A percentile compares a stretch with the other conserved stretches of the same genome.
phyloP scores from a whole-genome alignment of 1,284 basidiomycete genomes.

The Bothia castanella region DNA sequence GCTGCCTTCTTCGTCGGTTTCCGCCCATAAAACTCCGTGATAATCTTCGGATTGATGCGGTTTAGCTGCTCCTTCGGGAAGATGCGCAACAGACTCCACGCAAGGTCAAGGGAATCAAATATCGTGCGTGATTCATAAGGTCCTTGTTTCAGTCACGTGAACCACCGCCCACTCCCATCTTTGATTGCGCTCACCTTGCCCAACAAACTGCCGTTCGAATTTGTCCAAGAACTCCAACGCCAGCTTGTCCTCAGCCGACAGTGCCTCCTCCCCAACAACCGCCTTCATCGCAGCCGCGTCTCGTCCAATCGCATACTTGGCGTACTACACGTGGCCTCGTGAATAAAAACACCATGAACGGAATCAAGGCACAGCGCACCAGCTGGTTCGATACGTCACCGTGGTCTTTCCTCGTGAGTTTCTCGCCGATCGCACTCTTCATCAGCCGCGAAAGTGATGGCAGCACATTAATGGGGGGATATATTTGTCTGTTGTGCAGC shows the following conservation, averaged over 20 bases:
- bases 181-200: constrained; percentile 62
- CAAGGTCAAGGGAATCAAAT: constrained; percentile 96
- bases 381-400: constrained; percentile 98
- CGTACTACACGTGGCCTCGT: constrained; percentile 58
- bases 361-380: constrained; percentile 45
- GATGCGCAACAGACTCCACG: constrained; percentile 94
- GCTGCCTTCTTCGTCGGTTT: constrained; percentile 65
- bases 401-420: constrained; percentile 96
- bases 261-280: constrained; percentile 97
- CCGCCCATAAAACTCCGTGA: constrained; percentile 81
- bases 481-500: constrained; percentile 93
- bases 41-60: constrained; percentile 90
- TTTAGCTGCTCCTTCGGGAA: constrained; percentile 99
- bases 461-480: constrained; percentile 99
- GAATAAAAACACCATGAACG: constrained; percentile 17
- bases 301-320: constrained; percentile 95
- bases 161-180: background rate
- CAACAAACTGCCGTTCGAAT: constrained; percentile 93
- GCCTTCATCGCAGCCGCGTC: constrained; percentile 99
- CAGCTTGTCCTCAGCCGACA: constrained; percentile 91
- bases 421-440: constrained; percentile 99
- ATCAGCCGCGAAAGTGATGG: constrained; percentile 98
- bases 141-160: too few relatives aligned
- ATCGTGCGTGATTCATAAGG: constrained; percentile 95
- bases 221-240: constrained; percentile 92